These are phyloP conservation scores for Colletotrichum karsti DNA, from an alignment of 2,329 filamentous ascomycete genomes.

Conservation along the genomic window DNA sequence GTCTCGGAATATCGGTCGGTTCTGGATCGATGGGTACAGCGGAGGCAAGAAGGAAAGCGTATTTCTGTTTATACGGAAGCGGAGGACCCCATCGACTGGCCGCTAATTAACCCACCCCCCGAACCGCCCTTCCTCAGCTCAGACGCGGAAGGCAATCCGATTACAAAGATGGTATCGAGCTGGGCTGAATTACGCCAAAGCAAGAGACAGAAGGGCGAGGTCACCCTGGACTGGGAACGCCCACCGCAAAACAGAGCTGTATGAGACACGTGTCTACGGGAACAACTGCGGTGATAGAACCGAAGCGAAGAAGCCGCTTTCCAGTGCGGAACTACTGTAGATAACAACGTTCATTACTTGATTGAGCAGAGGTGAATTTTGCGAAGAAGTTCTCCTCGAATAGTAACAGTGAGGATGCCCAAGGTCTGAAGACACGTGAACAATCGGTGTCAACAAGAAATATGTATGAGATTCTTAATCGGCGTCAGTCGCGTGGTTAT, in stretches of 20 bases:
- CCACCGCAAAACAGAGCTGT: constrained; percentile 27
- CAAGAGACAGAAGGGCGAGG: constrained; percentile 19
- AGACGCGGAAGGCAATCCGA: not conserved
- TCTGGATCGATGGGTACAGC: constrained; percentile 36
- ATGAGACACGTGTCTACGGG: not conserved
- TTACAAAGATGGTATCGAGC: not conserved
- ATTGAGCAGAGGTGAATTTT: no score
- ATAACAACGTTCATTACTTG: no score
- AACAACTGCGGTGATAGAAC: no score
- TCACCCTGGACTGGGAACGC: constrained; percentile 35
- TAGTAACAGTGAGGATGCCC: no score
- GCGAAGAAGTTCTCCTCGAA: no score
- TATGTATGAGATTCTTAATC: no score
- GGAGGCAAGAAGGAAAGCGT: not conserved
- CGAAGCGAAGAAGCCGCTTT: no score
- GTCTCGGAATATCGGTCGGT: constrained; percentile 37
- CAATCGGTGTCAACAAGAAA: no score
- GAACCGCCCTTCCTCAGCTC: constrained; percentile 7
- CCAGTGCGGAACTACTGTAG: no score
- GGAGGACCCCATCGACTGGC: constrained; percentile 36
- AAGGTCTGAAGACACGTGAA: no score
- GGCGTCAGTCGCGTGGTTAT: no score
- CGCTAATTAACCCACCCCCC: constrained; percentile 27
- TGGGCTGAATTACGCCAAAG: not conserved
- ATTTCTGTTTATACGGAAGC: constrained; percentile 19